A percentile compares a stretch with the other conserved stretches of the same genome.
These are phyloP conservation scores for Salix suchowensis DNA, from an alignment of 345 rosid genomes.

Conservation along the genomic window DNA sequence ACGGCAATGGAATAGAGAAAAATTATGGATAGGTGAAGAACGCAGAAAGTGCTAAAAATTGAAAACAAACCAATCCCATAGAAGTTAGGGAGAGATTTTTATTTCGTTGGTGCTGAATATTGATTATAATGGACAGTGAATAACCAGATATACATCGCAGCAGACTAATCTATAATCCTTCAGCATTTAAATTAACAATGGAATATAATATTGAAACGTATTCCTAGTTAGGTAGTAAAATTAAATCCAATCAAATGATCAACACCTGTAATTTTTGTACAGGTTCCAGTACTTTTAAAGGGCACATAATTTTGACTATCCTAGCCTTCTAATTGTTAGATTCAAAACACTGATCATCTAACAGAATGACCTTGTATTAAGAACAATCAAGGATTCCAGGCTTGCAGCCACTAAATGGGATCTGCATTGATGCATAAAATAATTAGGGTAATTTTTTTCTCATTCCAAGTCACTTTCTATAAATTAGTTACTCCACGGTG, in stretches of 20 bases:
- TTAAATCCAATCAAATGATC: conserved; percentile 1
- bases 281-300: background rate
- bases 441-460: background rate
- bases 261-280: background rate
- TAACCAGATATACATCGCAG: background rate
- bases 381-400: background rate
- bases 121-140: background rate
- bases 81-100: background rate
- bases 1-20: background rate
- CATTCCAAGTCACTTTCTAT: background rate
- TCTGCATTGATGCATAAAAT: background rate
- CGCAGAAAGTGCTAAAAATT: background rate
- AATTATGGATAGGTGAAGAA: background rate
- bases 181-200: background rate
- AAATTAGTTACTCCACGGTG: background rate
- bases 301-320: background rate
- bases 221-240: background rate
- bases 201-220: background rate
- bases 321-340: background rate
- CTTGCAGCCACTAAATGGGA: background rate
- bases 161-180: background rate
- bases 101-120: background rate
- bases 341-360: background rate
- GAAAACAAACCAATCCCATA: background rate
- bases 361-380: background rate